Evolutionary conservation across 306 rosid genomes (phyloP), one percentile per base, ranked within the genome.

Genomic region (Prunus davidiana): DNA sequence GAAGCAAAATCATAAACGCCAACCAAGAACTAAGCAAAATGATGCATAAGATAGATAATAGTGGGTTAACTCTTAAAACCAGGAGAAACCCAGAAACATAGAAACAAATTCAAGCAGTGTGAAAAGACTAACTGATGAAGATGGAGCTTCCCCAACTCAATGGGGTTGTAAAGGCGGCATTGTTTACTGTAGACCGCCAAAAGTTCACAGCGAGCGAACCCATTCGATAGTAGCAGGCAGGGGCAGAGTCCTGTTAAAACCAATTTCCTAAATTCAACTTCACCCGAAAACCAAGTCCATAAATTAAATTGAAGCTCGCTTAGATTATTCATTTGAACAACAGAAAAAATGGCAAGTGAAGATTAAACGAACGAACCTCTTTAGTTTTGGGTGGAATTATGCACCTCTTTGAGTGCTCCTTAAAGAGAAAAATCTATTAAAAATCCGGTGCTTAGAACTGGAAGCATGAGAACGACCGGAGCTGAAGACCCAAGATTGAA

Each of bases 101-200:
- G 20, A 49, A 50, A 12, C 4, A 8, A 46, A 10, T 28, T 18
- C 2, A 50, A 22, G 49, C 12, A 27, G 64, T 32, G 47, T 20
- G 30, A 6, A 57, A 13, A 32, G 22, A 76, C 91, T 78, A 7
- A 85, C 91, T 34, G 13, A 22, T 67, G 81, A 79, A 81, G 77
- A 62, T 28, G 14, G 82, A 79, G 32, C 55, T 77, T 71, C 71
- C 63, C 76, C 76, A 69, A 22, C 34, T 80, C 25, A 79, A 64
- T 32, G 78, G 67, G 46, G 67, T 20, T 27, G 60, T 25, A n/a
- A 71, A 60, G 60, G 77, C 51, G 54, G 77, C 51, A 25, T 51
- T 22, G 61, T 18, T 50, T 38, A 69, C 55, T 34, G 78, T 52
- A 47, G 55, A 25, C 75, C 66, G 34, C 57, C 81, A 71, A 68